Base-by-base conservation (phyloP, 1,284 basidiomycete species). In the Sporisorium scitamineum region DNA sequence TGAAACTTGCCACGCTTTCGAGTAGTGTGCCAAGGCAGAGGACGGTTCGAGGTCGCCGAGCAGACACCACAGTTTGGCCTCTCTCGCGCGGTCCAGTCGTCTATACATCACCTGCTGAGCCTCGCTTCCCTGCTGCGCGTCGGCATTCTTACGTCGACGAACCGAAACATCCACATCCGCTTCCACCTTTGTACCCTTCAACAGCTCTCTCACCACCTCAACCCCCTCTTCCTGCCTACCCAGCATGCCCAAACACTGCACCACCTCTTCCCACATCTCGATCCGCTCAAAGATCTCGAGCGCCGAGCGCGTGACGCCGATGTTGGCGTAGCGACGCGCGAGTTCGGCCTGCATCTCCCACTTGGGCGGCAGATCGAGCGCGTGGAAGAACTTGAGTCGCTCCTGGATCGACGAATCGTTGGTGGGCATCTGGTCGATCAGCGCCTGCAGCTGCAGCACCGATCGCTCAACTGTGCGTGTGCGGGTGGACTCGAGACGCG, bases 61-160 rank as follows among this genome's bases (percentile, higher is more conserved):
- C 5, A 98, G 87, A 87, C 97, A 99, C 93, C 94, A 96, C 26
- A 99, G 87, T 87, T 98, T 98, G 8, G 94, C 94, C 84, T 93
- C 91, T 41, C 95, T 89, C 16, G 91, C 85, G 8, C 87, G 86
- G 74, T 93, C 93, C 70, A 92, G 87, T 41, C 85, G 85, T 85
- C 59, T 89, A 87, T 24, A 88, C 87, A 20, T 87, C 84, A 18
- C 84, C 80, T 42, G 88, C 84, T 64, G 86, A 80, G 20, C 87
- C 85, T 67, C 85, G 82, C 59, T 66, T 24, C 24, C 54, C 37
- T n/a, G 16, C 37, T 39, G 37, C 37, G 37, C 18, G n/a, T n/a
- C 29, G 0, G 31, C 44, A 14, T 53, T 50, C 14, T 71, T 72
- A 14, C 73, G 59, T 26, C 71, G 54, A 24, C 75, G 66, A 14